Evolutionary conservation across 495 filamentous ascomycete genomes (phyloP), one percentile per base, ranked within the genome.

Genomic region (Xylaria sp.): DNA sequence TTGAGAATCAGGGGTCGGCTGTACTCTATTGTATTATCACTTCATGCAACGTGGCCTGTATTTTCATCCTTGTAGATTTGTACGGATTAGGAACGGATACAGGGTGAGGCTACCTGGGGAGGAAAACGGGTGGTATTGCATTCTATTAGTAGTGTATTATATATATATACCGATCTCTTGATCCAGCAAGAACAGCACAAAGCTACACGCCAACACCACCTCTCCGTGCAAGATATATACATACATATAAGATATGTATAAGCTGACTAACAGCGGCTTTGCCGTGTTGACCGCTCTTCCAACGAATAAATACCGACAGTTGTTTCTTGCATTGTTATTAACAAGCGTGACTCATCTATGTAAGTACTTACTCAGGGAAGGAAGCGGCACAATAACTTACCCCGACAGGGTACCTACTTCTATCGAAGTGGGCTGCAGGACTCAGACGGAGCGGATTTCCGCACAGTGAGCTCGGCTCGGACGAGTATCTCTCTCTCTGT

Each of bases 1-100:
- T 0, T 24, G 52, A 21, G 37, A 4, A 12, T n/a, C 5, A n/a
- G 5, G 19, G 21, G 52, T 2, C 2, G 33, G 21, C 33, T 37
- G 59, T 62, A 43, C 21, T 43, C 37, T 43, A 43, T 33, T 35
- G 29, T 59, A 59, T 59, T 59, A 59, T 37, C 31, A 37, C 31
- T 59, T 21, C 24, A 26, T 24, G 21, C 24, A 59, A 59, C 24
- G 24, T 29, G 15, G 29, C 4, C 3, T 4, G 11, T 7, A 31
- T 55, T 11, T 14, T 11, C 50, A n/a, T n/a, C n/a, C 44, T 46
- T 19, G 24, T 31, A 11, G 52, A 55, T 2, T 19, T 12, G 31
- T 59, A n/a, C 6, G 24, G 5, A n/a, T 35, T n/a, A 19, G 26
- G 26, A 53, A 53, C 26, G 52, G 52, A 55, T 15, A 55, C 17